These are phyloP conservation scores for Tetrahymena elliotti DNA, from an alignment of 73 alveolate genomes.

Conservation along the genomic window DNA sequence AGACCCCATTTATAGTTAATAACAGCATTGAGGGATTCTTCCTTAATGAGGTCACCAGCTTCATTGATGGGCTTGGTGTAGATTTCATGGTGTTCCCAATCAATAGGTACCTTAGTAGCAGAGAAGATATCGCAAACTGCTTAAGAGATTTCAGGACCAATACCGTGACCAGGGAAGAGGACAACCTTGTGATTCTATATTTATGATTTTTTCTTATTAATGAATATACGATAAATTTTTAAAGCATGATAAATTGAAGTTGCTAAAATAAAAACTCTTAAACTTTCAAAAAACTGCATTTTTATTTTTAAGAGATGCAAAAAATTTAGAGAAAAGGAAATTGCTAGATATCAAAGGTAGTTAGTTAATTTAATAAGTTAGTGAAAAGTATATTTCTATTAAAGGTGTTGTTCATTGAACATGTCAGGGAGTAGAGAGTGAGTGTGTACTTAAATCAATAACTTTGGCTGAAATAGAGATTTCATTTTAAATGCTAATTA, in stretches of 20 bases:
- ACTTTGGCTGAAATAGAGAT: not conserved
- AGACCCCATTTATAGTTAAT: slow-evolving; percentile 47
- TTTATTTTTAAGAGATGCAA: not conserved
- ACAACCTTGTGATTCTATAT: slow-evolving; percentile 31
- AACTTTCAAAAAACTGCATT: not conserved
- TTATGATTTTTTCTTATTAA: not conserved
- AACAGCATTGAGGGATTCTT: slow-evolving; percentile 46
- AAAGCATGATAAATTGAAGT: not conserved
- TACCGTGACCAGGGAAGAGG: slow-evolving; percentile 70
- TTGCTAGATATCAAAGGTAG: not conserved
- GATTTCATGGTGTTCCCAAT: slow-evolving; percentile 57
- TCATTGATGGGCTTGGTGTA: slow-evolving; percentile 36
- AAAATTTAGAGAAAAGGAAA: not conserved
- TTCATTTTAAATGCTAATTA: not conserved
- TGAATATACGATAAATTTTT: not conserved
- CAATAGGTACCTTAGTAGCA: slow-evolving; percentile 66
- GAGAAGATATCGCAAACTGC: slow-evolving; percentile 56
- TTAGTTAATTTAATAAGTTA: too few species aligned
- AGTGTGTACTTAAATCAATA: too few species aligned
- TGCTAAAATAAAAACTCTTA: not conserved
- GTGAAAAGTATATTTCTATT: too few species aligned
- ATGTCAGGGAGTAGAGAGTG: too few species aligned
- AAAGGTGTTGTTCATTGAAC: too few species aligned
- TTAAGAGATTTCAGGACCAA: slow-evolving; percentile 70
- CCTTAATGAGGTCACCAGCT: slow-evolving; percentile 53